Conservation (phyloP, 768 basidiomycete genomes). For the Pleurotus pulmonarius region DNA sequence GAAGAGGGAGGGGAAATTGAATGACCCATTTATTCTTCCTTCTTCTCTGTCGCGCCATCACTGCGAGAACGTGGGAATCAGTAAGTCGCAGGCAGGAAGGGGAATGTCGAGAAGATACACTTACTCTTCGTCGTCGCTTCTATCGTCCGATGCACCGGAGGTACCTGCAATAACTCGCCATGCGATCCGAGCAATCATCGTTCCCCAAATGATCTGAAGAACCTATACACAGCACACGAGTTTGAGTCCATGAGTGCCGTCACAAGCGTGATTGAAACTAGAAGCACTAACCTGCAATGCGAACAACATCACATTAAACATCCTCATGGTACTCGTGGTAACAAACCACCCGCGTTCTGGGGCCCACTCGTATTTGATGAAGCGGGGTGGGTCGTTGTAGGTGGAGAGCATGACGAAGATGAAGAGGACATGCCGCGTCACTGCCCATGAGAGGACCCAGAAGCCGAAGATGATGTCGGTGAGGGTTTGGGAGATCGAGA, state of each 20-base stretch:
- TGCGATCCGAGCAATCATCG: constrained; percentile 81
- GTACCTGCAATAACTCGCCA: constrained; percentile 72
- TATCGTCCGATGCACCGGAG: constrained; percentile 72
- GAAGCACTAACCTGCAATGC: constrained; percentile 52
- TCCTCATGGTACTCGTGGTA: constrained; percentile 36
- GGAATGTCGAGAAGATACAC: neutral
- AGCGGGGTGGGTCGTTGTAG: constrained; percentile 42
- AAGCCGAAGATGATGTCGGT: constrained; percentile 75
- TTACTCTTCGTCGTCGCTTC: constrained; percentile 39
- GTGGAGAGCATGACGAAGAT: constrained; percentile 62
- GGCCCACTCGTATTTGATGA: constrained; percentile 56
- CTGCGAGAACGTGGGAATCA: neutral
- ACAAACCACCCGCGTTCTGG: constrained; percentile 55
- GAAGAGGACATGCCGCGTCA: constrained; percentile 87
- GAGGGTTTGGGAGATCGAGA: constrained; percentile 52
- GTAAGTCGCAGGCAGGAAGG: neutral
- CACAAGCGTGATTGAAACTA: constrained; percentile 9
- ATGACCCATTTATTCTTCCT: neutral
- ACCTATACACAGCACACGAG: constrained; percentile 33
- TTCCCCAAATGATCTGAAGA: constrained; percentile 83
- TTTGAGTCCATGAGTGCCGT: no score
- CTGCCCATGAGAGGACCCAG: constrained; percentile 88
- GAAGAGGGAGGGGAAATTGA: no score
- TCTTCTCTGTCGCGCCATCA: neutral
- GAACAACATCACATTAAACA: constrained; percentile 54